A percentile compares a stretch with the other conserved stretches of the same genome.
Conservation (phyloP, 331 rosid species). For the Spiraea crenata region DNA sequence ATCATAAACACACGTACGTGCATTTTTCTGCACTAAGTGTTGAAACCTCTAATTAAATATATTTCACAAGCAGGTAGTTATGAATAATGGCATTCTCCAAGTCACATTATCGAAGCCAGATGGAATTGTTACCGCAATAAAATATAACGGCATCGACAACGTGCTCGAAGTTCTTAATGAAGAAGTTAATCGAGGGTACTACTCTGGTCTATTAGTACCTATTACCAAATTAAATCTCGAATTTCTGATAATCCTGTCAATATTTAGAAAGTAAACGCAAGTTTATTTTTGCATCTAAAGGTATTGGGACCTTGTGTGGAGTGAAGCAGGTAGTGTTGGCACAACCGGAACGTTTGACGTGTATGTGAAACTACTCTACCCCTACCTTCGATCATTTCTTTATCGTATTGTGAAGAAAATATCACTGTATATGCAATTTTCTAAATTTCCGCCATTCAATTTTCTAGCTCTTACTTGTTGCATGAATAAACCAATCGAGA, state of each 20-base stretch:
- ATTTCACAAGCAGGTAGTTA: conserved; percentile 40
- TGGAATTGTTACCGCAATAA: conserved; percentile 65
- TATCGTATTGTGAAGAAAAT: too few relatives aligned
- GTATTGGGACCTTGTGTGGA: conserved; percentile 95
- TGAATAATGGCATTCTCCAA: conserved; percentile 80
- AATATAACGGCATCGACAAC: conserved; percentile 68
- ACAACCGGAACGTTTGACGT: conserved; percentile 46
- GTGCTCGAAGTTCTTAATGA: conserved; percentile 64
- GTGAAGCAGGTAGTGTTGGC: conserved; percentile 56
- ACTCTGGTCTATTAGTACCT: background rate
- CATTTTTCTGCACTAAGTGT: too few relatives aligned
- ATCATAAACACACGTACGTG: too few relatives aligned
- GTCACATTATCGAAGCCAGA: conserved; percentile 76
- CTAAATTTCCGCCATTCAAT: background rate
- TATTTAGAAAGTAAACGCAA: background rate
- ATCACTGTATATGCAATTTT: too few relatives aligned
- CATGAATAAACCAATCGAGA: background rate
- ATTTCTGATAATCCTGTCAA: background rate
- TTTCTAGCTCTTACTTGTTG: too few relatives aligned
- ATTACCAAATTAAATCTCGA: too few relatives aligned
- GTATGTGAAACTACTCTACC: conserved; percentile 4
- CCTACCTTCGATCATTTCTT: background rate
- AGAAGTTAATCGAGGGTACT: conserved; percentile 71
- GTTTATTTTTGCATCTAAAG: conserved; percentile 23
- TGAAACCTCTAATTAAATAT: too few relatives aligned